Evolutionary conservation across 2,329 filamentous ascomycete species (phyloP), one percentile per base, ranked within the genome.

Genomic region (Colletotrichum paranaense): DNA sequence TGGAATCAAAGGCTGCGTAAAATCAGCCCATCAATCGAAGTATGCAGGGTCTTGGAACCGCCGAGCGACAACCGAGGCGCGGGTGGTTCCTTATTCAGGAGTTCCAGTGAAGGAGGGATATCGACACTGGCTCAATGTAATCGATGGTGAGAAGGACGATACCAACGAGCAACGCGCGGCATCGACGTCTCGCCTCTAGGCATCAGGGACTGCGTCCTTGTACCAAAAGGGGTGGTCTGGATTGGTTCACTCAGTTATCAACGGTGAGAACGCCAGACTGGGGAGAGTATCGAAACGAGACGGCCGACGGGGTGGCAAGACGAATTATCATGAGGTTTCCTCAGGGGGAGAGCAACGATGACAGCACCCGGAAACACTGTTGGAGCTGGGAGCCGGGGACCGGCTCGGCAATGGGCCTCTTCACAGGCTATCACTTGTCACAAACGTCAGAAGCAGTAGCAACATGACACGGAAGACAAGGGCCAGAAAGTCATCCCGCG

Each of bases 1-100:
- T 93, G 79, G 88, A 91, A 75, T 79, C 82, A 55, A 91, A 91
- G 78, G 81, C 91, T 38, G 82, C 83, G 30, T 81, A 68, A 65
- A 49, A 46, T 28, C 24, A 26, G 66, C 66, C n/a, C 38, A 62
- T 55, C 38, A 14, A 14, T 49, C 32, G 66, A 53, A 56, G n/a
- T 53, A 67, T 22, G n/a, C 59, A 64, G 53, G 69, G 58, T 42
- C 30, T 46, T 35, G 58, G 59, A 64, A 64, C 53, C 58, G 59
- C 59, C 46, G 42, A 68, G 65, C 59, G 42, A 72, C 59, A 14
- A 42, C 26, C 42, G 42, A 52, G 67, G 35, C 46, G n/a, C 16
- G 35, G 14, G 42, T 22, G 26, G 19, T 35, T 46, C 24, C 30
- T 46, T 32, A 28, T 16, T 16, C n/a, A 60, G 38, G 32, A 56